Evolutionary conservation across 768 basidiomycete genomes (phyloP).

Genomic region (Mycena polygramma): DNA sequence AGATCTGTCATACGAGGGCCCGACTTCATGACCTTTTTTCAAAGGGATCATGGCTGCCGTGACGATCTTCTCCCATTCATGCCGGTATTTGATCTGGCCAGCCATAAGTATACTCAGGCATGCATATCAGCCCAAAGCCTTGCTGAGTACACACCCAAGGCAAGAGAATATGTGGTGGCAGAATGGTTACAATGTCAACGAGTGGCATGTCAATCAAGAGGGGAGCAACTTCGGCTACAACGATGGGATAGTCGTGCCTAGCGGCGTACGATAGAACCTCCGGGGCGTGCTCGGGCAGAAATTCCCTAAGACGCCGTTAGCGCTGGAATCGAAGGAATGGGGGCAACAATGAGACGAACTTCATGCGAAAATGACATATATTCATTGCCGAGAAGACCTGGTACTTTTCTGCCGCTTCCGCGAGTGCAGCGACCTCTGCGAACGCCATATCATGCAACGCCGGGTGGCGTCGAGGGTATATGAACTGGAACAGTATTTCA

Average conservation of each 20-base stretch:
- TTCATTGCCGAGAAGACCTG: constrained; percentile 46
- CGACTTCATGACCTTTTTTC: too few species aligned
- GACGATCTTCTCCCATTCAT: too few species aligned
- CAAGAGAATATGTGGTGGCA: constrained; percentile 40
- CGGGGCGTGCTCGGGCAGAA: constrained; percentile 32
- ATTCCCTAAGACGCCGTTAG: constrained; percentile 2
- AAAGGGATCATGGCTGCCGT: too few species aligned
- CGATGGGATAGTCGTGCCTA: constrained; percentile 43
- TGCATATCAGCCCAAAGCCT: too few species aligned
- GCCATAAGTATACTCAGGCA: too few species aligned
- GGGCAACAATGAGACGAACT: constrained; percentile 29
- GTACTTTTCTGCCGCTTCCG: constrained; percentile 51
- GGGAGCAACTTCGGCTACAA: constrained; percentile 39
- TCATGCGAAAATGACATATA: constrained; percentile 45
- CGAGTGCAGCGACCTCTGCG: constrained; percentile 36
- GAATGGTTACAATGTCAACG: constrained; percentile 32
- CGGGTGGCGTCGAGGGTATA: constrained; percentile 43
- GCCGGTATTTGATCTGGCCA: too few species aligned
- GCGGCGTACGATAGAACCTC: constrained; percentile 44
- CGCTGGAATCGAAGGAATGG: neutral
- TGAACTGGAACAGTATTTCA: constrained; percentile 45
- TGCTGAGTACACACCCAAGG: too few species aligned
- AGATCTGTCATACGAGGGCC: too few species aligned
- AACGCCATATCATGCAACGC: constrained; percentile 38
- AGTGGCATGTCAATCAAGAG: constrained; percentile 39